Evolutionary conservation across 2,329 filamentous ascomycete genomes (phyloP), one percentile per base, ranked within the genome.

Genomic region (Talaromyces sp.): DNA sequence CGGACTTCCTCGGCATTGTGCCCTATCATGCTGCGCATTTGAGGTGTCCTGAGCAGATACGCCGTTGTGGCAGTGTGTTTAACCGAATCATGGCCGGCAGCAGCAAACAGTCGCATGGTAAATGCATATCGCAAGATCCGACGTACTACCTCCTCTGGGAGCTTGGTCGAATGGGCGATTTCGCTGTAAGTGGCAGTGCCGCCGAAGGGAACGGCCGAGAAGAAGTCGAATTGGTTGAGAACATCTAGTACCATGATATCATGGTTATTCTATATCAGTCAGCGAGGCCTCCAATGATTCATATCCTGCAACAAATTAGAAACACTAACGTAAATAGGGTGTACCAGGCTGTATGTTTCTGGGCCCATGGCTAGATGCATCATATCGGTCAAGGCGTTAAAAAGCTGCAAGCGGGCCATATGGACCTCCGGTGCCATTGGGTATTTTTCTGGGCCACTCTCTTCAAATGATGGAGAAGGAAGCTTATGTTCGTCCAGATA

Each of bases 211-310:
- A 51, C 46, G 28, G 46, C 46, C 3, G 46, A 51, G n/a, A 19
- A 52, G 21, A 52, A 52, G 21, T 52, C 48, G 21, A 52, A 52
- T 52, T 52, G 48, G 15, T 52, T 52, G 15, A 52, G 33, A 36
- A 52, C 31, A 19, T 52, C 33, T 31, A 52, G 36, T 10, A 37
- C 21, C 48, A 52, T 52, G 4, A 33, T 52, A 17, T 52, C 48
- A 37, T 52, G 48, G n/a, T 52, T 52, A 19, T 36, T 52, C 48
- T 52, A 39, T 21, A 17, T 25, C 13, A 25, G 15, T 52, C 7
- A 52, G 33, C 4, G 22, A 21, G 10, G 15, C n/a, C 1, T 11
- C 11, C 7, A 15, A n/a, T n/a, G n/a, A 43, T 10, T 2, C 15
- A 11, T 43, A n/a, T 1, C 2, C 17, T 17, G 41, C 17, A 17